Percentiles rank a stretch among this genome's conserved stretches.
Evolutionary conservation across 495 filamentous ascomycete species (phyloP).

Genomic region (Penicillium canescens): DNA sequence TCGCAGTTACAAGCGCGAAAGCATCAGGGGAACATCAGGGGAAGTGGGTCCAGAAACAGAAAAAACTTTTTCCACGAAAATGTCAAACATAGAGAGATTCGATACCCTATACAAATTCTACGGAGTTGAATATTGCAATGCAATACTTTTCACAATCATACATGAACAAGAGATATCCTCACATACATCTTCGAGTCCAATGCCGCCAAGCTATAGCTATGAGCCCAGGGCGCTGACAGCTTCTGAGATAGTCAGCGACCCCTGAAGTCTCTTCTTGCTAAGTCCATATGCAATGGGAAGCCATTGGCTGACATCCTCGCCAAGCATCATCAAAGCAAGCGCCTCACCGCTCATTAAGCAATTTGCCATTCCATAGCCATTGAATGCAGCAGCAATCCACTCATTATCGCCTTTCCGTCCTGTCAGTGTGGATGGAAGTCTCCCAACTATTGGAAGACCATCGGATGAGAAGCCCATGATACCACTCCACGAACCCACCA

Average conservation of each 20-base stretch:
- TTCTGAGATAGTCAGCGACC: conserved; percentile 14
- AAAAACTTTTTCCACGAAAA: neutral
- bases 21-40: neutral
- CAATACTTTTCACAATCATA: neutral
- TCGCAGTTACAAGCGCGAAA: neutral
- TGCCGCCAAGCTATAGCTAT: conserved; percentile 13
- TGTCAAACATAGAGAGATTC: neutral
- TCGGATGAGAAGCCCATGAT: conserved; percentile 80
- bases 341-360: conserved; percentile 67
- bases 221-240: conserved; percentile 14
- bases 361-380: conserved; percentile 84
- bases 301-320: conserved; percentile 11
- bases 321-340: conserved; percentile 45
- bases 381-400: conserved; percentile 64
- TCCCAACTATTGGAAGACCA: conserved; percentile 67
- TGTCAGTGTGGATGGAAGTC: conserved; percentile 52
- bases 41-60: neutral
- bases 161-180: neutral
- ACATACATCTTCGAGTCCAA: neutral
- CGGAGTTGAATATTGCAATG: neutral
- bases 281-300: conserved; percentile 27
- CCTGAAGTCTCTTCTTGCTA: conserved; percentile 19
- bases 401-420: conserved; percentile 38
- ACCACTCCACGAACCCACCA: conserved; percentile 70
- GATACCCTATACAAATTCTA: conserved; percentile 5